Base-by-base conservation (phyloP, 2,329 filamentous ascomycete genomes). In the Curvularia hawaiiensis region DNA sequence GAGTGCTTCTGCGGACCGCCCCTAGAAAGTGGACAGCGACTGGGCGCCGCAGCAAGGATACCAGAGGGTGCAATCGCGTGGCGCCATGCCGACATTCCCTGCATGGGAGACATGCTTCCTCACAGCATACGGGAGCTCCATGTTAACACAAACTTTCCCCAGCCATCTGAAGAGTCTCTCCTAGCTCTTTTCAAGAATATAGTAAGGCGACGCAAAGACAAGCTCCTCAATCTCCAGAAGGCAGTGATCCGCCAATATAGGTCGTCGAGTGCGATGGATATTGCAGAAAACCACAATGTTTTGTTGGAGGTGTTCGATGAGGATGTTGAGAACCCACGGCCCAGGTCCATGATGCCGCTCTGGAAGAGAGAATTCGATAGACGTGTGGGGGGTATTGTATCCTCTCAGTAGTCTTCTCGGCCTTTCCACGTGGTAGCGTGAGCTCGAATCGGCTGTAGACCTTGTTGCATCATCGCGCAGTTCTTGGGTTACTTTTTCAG, bases 21-120 rank as follows among this genome's bases (percentile, higher is more conserved):
- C 3, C 39, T 75, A 2, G 72, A 74, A 54, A 73, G 70, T 41
- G 73, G 72, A 1, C 73, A 75, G 41, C 62, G 63, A 8, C 63
- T 59, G 3, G 73, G 73, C 14, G 35, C 58, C 12, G 50, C 68
- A 16, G 44, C 61, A 9, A 50, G 49, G 9, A 18, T 66, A 1
- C 72, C 72, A 1, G 45, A 59, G 3, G 70, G 67, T 2, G 65
- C 63, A 3, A 52, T 2, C 18, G 57, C 65, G 2, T 75, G 73
- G 73, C 52, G 59, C 2, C 54, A 70, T 24, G 43, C 61, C 31
- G 73, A 75, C 26, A 75, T 75, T 4, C 73, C 72, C 1, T 75
- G 73, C 39, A 63, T 75, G 52, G 73, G 70, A 1, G 67, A 68
- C 39, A 75, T 75, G 73, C 60, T 75, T 6, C 71, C 72, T 3